A percentile compares a stretch with the other conserved stretches of the same genome.
phyloP scores from a whole-genome alignment of 345 rosid species.

The Noccaea caerulescens region DNA sequence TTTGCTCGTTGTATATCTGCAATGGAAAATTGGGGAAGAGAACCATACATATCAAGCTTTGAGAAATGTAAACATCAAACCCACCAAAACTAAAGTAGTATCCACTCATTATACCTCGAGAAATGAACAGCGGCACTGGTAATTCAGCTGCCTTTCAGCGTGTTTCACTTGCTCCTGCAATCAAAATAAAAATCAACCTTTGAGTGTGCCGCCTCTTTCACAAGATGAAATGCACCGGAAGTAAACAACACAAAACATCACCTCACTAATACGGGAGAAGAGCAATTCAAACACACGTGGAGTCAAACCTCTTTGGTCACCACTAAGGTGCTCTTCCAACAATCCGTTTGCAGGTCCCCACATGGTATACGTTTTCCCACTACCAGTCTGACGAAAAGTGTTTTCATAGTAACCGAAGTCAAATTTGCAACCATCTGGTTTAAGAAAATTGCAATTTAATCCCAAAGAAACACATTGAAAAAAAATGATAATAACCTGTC shows the following conservation, averaged over 20 bases:
- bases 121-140: conserved; percentile 96
- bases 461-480: conserved; percentile 12
- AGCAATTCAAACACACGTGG: conserved; percentile 87
- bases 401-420: conserved; percentile 18
- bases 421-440: not conserved
- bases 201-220: conserved; percentile 11
- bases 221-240: conserved; percentile 10
- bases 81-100: conserved; percentile 7
- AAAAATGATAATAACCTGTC: conserved; percentile 64
- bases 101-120: conserved; percentile 68
- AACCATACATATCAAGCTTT: conserved; percentile 28
- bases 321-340: conserved; percentile 59
- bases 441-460: not conserved
- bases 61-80: conserved; percentile 13
- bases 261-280: conserved; percentile 89
- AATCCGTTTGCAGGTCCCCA: conserved; percentile 96
- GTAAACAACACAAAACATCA: conserved; percentile 41
- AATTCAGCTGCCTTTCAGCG: conserved; percentile 78
- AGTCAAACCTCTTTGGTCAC: conserved; percentile 87
- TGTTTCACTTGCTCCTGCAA: conserved; percentile 89
- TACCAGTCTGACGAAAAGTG: conserved; percentile 71
- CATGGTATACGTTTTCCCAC: conserved; percentile 96
- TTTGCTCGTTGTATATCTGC: conserved; percentile 98
- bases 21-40: conserved; percentile 38
- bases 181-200: conserved; percentile 25